phyloP scores from a whole-genome alignment of 768 basidiomycete species.

The Strobilomyces echinocephalus region DNA sequence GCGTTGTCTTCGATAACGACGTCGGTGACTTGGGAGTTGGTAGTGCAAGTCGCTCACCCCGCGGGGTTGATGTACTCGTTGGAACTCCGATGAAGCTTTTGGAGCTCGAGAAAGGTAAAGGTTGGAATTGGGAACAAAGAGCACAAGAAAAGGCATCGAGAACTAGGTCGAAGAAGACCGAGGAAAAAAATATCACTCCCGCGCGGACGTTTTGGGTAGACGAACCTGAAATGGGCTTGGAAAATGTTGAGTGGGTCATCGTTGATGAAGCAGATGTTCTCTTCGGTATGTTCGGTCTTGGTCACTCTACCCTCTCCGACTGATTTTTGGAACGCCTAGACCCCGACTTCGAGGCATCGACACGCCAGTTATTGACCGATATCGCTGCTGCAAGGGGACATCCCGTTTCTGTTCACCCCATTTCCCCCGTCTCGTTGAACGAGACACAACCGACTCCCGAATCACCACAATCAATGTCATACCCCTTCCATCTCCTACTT shows the following conservation, averaged over 20 bases:
- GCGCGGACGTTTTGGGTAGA: slow-evolving; percentile 38
- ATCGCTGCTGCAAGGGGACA: slow-evolving; percentile 57
- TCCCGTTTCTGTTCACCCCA: slow-evolving; percentile 13
- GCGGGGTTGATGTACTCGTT: slow-evolving; percentile 52
- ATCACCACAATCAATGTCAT: slow-evolving; percentile 30
- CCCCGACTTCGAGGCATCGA: slow-evolving; percentile 75
- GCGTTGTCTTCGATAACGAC: slow-evolving; percentile 17
- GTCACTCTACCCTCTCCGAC: neutral
- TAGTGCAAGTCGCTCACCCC: slow-evolving; percentile 14
- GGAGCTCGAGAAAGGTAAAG: slow-evolving; percentile 52
- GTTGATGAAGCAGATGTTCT: slow-evolving; percentile 90
- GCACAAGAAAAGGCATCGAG: slow-evolving; percentile 21
- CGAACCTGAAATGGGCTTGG: slow-evolving; percentile 56
- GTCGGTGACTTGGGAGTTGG: slow-evolving; percentile 29
- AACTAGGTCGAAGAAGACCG: slow-evolving; percentile 25
- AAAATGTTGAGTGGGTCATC: slow-evolving; percentile 81
- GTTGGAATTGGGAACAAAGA: slow-evolving; percentile 45
- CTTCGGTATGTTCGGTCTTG: slow-evolving; percentile 51
- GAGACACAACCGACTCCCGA: slow-evolving; percentile 3
- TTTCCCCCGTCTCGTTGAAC: slow-evolving; percentile 17
- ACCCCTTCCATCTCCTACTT: slow-evolving; percentile 79
- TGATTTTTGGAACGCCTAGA: slow-evolving; percentile 40
- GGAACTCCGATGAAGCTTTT: slow-evolving; percentile 62
- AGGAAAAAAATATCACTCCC: slow-evolving; percentile 24
- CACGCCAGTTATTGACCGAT: slow-evolving; percentile 63